These are phyloP conservation scores for Sarocladium kiliense DNA, from an alignment of 2,329 filamentous ascomycete genomes.

Conservation along the genomic window DNA sequence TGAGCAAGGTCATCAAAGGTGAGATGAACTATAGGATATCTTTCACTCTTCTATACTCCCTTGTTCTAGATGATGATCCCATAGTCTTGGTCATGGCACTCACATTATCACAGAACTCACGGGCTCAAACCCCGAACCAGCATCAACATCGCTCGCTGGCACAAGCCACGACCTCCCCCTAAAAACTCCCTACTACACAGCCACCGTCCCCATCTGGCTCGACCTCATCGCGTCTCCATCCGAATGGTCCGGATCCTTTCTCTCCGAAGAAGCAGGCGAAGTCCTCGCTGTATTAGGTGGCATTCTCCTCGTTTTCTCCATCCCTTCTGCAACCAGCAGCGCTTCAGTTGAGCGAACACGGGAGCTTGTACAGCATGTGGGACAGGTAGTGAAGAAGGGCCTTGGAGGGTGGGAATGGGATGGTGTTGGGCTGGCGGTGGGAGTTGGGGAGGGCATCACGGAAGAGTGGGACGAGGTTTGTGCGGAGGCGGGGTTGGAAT, in stretches of 20 bases:
- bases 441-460: conserved; percentile 41
- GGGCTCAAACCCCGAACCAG: conserved; percentile 35
- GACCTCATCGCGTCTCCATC: conserved; percentile 48
- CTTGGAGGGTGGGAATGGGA: conserved; percentile 61
- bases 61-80: too few relatives aligned
- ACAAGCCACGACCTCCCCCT: conserved; percentile 52
- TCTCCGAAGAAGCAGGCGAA: conserved; percentile 55
- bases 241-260: conserved; percentile 55
- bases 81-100: too few relatives aligned
- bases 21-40: too few relatives aligned
- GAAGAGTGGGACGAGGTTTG: conserved; percentile 60
- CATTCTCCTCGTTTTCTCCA: conserved; percentile 40
- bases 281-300: conserved; percentile 57
- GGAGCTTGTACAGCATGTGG: conserved; percentile 46
- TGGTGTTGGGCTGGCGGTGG: conserved; percentile 56
- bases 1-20: conserved; percentile 52
- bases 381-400: conserved; percentile 49
- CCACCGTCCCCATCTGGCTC: conserved; percentile 61
- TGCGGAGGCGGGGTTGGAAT: conserved; percentile 55
- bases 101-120: conserved; percentile 46
- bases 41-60: too few relatives aligned
- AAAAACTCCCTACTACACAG: conserved; percentile 56
- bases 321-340: conserved; percentile 12
- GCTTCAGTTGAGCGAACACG: conserved; percentile 20
- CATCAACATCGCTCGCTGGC: conserved; percentile 46